A percentile compares a stretch with the other conserved stretches of the same genome.
These are phyloP conservation scores for Nakazawaea anatomiae DNA, from an alignment of 805 yeast species.

Conservation along the genomic window DNA sequence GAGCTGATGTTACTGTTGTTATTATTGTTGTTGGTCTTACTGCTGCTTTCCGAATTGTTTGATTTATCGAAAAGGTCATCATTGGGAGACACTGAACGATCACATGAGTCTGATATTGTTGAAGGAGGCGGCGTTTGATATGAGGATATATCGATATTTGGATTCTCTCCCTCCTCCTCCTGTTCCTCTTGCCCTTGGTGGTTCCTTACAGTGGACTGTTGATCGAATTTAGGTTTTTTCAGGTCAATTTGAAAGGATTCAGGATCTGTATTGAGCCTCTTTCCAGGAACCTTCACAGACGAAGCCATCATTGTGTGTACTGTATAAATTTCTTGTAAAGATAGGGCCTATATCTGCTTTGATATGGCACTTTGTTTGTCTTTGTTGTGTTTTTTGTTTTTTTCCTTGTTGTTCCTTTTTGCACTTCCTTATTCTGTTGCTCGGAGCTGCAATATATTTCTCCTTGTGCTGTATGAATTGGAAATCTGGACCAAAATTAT, in stretches of 20 bases:
- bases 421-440: not conserved
- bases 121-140: constrained; percentile 11
- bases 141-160: constrained; percentile 1
- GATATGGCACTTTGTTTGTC: not conserved
- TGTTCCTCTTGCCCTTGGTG: not conserved
- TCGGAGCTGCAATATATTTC: not conserved
- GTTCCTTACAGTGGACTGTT: not conserved
- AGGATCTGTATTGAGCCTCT: constrained; percentile 1
- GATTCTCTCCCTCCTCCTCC: not conserved
- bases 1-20: not conserved
- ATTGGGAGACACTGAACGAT: constrained; percentile 7
- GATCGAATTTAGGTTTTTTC: constrained; percentile 2
- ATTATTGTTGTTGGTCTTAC: not conserved
- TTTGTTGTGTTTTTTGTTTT: not conserved
- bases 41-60: not conserved
- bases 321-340: no score
- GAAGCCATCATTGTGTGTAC: not conserved
- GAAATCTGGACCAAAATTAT: no score
- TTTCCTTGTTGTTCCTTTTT: not conserved
- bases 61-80: not conserved
- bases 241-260: not conserved
- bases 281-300: not conserved
- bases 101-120: constrained; percentile 3
- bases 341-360: no score
- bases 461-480: no score